Conservation (phyloP, 306 rosid species). For the Cucurbita argyrosperma region DNA sequence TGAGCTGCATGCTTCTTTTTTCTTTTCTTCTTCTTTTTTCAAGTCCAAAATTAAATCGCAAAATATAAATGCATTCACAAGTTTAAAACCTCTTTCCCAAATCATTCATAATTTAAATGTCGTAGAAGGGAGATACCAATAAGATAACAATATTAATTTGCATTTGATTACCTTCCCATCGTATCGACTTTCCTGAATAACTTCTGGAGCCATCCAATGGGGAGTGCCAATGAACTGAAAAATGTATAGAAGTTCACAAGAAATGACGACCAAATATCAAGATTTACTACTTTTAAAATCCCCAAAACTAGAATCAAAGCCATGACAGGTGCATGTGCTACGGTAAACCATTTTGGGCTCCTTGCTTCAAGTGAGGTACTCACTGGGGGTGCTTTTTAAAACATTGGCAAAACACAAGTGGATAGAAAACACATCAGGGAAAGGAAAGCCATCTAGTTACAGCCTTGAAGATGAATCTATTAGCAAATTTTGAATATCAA, state of each 20-base stretch:
- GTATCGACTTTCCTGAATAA: constrained; percentile 97
- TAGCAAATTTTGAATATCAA: not conserved
- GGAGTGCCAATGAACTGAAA: constrained; percentile 96
- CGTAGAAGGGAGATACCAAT: not conserved
- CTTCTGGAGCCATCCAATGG: constrained; percentile 99
- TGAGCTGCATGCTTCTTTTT: not conserved
- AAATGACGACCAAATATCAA: constrained; percentile 8
- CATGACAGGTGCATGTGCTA: not conserved
- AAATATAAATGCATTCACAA: not conserved
- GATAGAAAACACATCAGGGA: not conserved
- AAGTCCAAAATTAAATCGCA: not conserved
- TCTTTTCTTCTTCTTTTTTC: not conserved
- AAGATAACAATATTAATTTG: constrained; percentile 10
- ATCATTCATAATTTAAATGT: not conserved
- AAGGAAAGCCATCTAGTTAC: not conserved
- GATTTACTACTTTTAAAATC: constrained; percentile 3
- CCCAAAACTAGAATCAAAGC: not conserved
- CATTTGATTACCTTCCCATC: constrained; percentile 72
- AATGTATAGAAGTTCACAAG: constrained; percentile 17
- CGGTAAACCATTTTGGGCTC: not conserved
- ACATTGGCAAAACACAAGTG: not conserved
- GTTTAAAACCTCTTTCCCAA: constrained; percentile 1
- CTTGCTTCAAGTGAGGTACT: not conserved
- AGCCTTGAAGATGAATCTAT: not conserved
- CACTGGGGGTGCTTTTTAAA: not conserved